Evolutionary conservation across 2,329 filamentous ascomycete genomes (phyloP), one percentile per base, ranked within the genome.

Genomic region (Ophiostoma novo-ulmi): DNA sequence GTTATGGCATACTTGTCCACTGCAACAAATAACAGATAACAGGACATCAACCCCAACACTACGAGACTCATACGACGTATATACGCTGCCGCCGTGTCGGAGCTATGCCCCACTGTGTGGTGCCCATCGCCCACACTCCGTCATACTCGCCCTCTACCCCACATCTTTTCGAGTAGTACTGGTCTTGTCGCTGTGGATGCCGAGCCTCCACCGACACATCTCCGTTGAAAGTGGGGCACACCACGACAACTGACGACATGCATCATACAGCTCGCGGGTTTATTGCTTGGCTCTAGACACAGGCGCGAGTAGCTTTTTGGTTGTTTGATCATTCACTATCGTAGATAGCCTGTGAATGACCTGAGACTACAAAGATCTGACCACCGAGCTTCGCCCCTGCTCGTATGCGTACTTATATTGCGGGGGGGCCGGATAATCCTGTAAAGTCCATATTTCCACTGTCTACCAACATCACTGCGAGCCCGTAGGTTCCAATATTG

Each of bases 121-220:
- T 55, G 48, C 6, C 52, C 52, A 58, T n/a, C 13, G 20, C 31
- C 61, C 61, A 26, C 61, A 20, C 61, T 26, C 61, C 61, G 61
- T 38, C 61, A 36, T 36, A 17, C 31, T 36, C 17, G 13, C 64
- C 70, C 63, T 36, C 41, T 71, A 69, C 72, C 72, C 73, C 73
- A 74, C 72, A 58, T 31, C 20, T 58, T 58, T 31, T 58, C 52
- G 52, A 58, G 52, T 44, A 44, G 52, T 13, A 48, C 22, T 58
- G n/a, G 52, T 26, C 10, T 17, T 26, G 52, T 22, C 6, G 1
- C 44, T 58, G 52, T 39, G 61, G 48, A 73, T 72, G 14, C 73
- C 73, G 73, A 74, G 39, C 52, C 69, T 72, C 38, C 68, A 44
- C 73, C 73, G 73, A 74, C 69, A 69, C 72, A 72, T 74, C 73